Percentiles rank a stretch among this genome's conserved stretches.
Conservation (phyloP, 371 early-diverging fungal species). For the Mortierella sp. region DNA sequence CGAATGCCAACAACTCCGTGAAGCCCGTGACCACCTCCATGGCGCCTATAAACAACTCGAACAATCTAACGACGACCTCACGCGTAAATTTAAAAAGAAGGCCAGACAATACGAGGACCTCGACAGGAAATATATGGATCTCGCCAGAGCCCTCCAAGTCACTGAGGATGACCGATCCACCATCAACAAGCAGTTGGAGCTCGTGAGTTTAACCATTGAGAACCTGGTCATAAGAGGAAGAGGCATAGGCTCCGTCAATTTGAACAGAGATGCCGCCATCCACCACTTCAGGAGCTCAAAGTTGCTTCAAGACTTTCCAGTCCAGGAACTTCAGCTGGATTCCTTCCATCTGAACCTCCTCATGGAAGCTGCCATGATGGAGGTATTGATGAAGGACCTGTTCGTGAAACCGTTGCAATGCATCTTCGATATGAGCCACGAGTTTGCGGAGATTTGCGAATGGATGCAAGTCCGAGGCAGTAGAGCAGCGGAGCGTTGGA, state of each 20-base stretch:
- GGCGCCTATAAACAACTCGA: too few relatives aligned
- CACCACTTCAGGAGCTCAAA: neutral
- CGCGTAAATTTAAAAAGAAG: neutral
- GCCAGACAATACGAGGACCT: neutral
- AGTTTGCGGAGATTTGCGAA: neutral
- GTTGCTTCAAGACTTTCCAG: neutral
- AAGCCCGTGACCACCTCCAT: neutral
- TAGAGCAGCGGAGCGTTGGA: constrained; percentile 14
- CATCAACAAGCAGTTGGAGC: constrained; percentile 9
- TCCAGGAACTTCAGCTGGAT: neutral
- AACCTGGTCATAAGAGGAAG: constrained; percentile 12
- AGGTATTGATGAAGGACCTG: neutral
- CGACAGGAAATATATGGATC: constrained; percentile 20
- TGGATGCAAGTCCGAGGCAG: constrained; percentile 17
- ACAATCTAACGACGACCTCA: neutral
- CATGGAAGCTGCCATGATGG: neutral
- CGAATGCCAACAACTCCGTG: too few relatives aligned
- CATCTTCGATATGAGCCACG: neutral
- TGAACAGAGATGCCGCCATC: constrained; percentile 15
- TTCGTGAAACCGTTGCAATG: neutral
- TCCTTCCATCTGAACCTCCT: neutral
- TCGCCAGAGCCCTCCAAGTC: constrained; percentile 20
- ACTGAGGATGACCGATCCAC: constrained; percentile 18
- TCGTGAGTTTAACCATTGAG: constrained; percentile 9
- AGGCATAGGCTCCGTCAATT: constrained; percentile 12